Percentiles rank a stretch among this genome's conserved stretches.
Conservation (phyloP, 2,329 filamentous ascomycete species). For the Endocalyx cinctus region DNA sequence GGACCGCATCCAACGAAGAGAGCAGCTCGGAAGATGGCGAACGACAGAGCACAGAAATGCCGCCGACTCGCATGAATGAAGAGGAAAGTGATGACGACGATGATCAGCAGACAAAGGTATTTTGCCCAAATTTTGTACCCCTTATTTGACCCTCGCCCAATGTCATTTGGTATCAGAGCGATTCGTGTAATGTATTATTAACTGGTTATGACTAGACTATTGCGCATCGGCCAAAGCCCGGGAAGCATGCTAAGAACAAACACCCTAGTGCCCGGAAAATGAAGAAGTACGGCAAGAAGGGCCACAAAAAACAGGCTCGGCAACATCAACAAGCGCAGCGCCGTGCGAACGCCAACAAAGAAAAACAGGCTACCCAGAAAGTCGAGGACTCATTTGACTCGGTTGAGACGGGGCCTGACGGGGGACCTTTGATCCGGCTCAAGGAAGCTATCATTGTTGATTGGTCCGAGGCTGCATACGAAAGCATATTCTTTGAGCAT, state of each 20-base stretch:
- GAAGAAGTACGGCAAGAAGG: conserved; percentile 42
- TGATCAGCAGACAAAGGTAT: conserved; percentile 30
- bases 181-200: conserved; percentile 8
- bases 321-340: conserved; percentile 19
- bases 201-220: conserved; percentile 9
- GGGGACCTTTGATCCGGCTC: conserved; percentile 67
- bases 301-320: conserved; percentile 34
- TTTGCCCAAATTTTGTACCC: conserved; percentile 8
- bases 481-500: conserved; percentile 63
- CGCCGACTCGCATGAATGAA: conserved; percentile 51
- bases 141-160: not conserved
- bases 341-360: no score
- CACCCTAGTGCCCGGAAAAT: conserved; percentile 31
- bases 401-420: conserved; percentile 35
- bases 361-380: conserved; percentile 22
- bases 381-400: conserved; percentile 22
- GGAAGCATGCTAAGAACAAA: conserved; percentile 11
- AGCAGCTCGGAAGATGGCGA: conserved; percentile 48
- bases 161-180: not conserved
- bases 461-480: conserved; percentile 69
- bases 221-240: conserved; percentile 14
- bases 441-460: conserved; percentile 85
- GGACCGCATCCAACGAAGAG: conserved; percentile 46
- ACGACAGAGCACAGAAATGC: conserved; percentile 22
- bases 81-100: conserved; percentile 53